Evolutionary conservation across 2,329 filamentous ascomycete genomes (phyloP).

Genomic region (Fusarium anthophilum): DNA sequence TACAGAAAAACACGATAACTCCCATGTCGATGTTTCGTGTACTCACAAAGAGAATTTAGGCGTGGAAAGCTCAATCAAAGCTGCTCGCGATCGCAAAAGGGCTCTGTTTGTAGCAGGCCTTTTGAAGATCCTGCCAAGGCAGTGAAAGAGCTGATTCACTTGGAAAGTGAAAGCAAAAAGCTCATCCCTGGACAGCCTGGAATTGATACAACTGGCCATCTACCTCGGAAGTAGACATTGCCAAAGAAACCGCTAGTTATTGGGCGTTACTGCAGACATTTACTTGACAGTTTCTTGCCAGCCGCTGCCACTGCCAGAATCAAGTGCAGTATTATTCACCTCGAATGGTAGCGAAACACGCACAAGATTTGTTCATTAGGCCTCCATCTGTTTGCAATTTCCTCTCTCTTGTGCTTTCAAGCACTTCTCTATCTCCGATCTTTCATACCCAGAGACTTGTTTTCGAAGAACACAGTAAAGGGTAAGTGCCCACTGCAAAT

Average conservation of each 20-base stretch:
- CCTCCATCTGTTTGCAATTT: background rate
- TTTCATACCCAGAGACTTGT: background rate
- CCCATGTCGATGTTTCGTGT: conserved; percentile 1
- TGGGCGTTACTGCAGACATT: conserved; percentile 6
- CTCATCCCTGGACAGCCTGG: background rate
- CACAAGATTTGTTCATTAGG: background rate
- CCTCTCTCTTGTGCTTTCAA: background rate
- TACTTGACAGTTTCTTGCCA: conserved; percentile 23
- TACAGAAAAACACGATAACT: background rate
- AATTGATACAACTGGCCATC: background rate
- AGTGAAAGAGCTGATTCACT: conserved; percentile 24
- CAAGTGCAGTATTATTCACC: background rate
- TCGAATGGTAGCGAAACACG: background rate
- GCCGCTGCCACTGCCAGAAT: conserved; percentile 28
- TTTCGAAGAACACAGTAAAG: background rate
- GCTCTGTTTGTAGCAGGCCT: conserved; percentile 37
- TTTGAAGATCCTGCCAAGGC: conserved; percentile 35
- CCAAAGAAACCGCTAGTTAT: background rate
- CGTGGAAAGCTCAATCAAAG: conserved; percentile 16
- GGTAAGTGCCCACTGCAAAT: conserved; percentile 1
- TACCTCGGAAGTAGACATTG: background rate
- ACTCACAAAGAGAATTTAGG: background rate
- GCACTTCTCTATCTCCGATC: background rate
- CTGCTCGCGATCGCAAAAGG: conserved; percentile 37
- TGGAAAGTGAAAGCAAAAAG: conserved; percentile 4